These are phyloP conservation scores for Durusdinium trenchii DNA, from an alignment of 73 alveolate genomes.

Conservation along the genomic window DNA sequence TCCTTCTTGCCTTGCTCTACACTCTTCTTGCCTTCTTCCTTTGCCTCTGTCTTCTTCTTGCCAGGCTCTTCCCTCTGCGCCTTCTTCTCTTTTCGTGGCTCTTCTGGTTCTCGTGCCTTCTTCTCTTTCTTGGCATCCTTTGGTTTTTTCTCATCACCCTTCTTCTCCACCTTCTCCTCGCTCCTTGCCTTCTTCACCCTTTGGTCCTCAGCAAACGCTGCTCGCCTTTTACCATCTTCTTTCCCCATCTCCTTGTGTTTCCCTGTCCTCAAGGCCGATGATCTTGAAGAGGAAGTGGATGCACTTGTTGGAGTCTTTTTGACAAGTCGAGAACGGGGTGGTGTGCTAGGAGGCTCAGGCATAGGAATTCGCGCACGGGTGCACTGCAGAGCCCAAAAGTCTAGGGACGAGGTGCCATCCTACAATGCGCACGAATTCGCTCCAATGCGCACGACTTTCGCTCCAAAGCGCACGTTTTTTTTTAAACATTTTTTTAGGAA, in stretches of 20 bases:
- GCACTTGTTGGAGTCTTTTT: not conserved
- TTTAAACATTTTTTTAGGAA: too few species aligned
- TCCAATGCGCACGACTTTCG: not conserved
- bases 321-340: not conserved
- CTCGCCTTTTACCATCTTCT: not conserved
- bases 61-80: not conserved
- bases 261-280: not conserved
- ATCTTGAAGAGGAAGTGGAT: not conserved
- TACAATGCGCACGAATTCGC: constrained; percentile 7
- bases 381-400: not conserved
- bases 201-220: not conserved
- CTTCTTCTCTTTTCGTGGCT: not conserved
- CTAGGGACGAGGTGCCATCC: not conserved
- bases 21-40: not conserved
- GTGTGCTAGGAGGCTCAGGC: not conserved
- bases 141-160: not conserved
- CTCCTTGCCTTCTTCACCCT: not conserved
- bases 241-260: not conserved
- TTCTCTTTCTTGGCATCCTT: not conserved
- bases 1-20: not conserved
- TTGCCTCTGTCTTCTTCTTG: not conserved
- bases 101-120: not conserved
- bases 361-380: too few species aligned
- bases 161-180: not conserved
- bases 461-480: not conserved